Percentiles rank a stretch among this genome's conserved stretches.
phyloP scores from a whole-genome alignment of 1,284 basidiomycete genomes.

The Boletus smithii region DNA sequence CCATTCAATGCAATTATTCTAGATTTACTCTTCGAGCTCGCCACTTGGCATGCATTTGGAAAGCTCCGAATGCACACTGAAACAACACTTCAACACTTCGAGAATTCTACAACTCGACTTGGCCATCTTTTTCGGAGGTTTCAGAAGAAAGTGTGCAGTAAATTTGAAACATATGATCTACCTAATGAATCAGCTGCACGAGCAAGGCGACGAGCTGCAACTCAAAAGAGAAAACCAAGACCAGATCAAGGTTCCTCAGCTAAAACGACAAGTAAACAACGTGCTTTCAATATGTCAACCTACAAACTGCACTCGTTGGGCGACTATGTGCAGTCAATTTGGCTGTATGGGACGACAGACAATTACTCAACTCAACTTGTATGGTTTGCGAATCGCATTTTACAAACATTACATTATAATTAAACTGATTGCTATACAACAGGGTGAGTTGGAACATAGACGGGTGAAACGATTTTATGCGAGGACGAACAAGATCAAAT shows the following conservation, averaged over 20 bases:
- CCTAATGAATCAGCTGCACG: background rate
- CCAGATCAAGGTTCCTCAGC: rapidly evolving
- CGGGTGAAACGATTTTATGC: constrained; percentile 35
- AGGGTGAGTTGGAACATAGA: constrained; percentile 15
- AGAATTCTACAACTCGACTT: background rate
- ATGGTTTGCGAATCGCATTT: too few relatives aligned
- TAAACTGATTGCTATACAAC: too few relatives aligned
- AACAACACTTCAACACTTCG: background rate
- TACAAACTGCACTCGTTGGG: background rate
- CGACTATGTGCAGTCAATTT: background rate
- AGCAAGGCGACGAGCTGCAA: background rate
- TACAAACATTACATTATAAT: too few relatives aligned
- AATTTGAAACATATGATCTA: background rate
- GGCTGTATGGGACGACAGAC: background rate
- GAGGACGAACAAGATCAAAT: constrained; percentile 32
- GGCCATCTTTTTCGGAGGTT: background rate
- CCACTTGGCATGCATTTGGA: background rate
- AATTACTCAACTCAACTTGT: too few relatives aligned
- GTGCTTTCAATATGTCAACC: background rate
- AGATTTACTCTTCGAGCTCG: background rate
- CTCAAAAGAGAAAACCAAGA: too few relatives aligned
- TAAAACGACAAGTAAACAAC: background rate
- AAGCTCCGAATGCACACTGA: background rate
- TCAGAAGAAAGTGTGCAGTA: background rate
- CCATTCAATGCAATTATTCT: background rate